phyloP scores from a whole-genome alignment of 192 early-diverging fungal species.

The Chytriomyces hyalinus region DNA sequence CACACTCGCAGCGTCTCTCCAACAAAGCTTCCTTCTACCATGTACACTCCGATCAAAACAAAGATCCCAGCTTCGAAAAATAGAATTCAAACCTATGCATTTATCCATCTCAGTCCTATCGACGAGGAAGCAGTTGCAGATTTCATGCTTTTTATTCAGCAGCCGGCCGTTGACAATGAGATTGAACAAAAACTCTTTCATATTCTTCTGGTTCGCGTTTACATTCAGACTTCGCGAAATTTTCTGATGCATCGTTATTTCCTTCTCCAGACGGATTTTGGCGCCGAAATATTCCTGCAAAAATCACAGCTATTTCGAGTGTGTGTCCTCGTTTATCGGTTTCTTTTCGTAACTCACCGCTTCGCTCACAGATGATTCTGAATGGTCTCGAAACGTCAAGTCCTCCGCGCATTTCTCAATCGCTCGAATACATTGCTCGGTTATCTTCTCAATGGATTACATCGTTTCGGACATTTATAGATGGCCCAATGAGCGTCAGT shows the following conservation, averaged over 20 bases:
- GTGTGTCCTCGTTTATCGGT: background rate
- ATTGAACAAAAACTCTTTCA: constrained; percentile 32
- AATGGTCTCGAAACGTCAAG: background rate
- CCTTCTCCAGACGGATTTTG: constrained; percentile 32
- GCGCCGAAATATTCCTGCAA: constrained; percentile 41
- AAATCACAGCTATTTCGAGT: constrained; percentile 41
- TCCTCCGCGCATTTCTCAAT: constrained; percentile 5
- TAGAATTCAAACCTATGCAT: constrained; percentile 36
- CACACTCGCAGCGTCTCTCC: constrained; percentile 1
- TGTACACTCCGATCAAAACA: background rate
- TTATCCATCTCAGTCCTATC: constrained; percentile 31
- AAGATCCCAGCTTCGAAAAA: constrained; percentile 22
- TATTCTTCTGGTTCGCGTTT: constrained; percentile 11
- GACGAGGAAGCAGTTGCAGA: constrained; percentile 43
- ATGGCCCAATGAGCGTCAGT: background rate
- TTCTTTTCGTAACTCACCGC: background rate
- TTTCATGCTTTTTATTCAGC: constrained; percentile 32
- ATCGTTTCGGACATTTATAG: constrained; percentile 18
- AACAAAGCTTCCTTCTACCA: background rate
- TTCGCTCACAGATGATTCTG: background rate
- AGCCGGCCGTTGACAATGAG: constrained; percentile 14
- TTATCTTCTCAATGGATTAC: constrained; percentile 10
- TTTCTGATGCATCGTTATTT: background rate
- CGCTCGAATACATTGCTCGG: constrained; percentile 17
- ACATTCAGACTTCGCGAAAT: no score